A percentile compares a stretch with the other conserved stretches of the same genome.
Evolutionary conservation across 352 stramenopile species (phyloP).

Genomic region (Phytophthora tubulina): DNA sequence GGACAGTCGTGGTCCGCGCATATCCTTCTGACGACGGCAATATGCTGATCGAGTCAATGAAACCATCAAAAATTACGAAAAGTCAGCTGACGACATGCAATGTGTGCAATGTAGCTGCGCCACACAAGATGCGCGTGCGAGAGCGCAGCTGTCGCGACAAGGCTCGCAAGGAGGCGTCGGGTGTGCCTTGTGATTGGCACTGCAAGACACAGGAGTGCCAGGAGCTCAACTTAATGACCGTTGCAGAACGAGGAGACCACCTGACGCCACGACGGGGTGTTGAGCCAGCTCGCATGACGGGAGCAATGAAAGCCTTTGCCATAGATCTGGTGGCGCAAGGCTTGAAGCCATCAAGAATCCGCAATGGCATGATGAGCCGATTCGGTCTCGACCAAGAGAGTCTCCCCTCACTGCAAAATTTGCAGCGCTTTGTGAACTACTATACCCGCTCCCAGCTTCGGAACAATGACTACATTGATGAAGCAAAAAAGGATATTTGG

Average conservation of each 20-base stretch:
- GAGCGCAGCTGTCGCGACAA: neutral
- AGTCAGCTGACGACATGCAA: neutral
- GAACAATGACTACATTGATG: constrained; percentile 1
- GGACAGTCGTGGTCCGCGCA: neutral
- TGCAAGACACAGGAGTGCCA: constrained; percentile 3
- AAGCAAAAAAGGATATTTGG: constrained; percentile 6
- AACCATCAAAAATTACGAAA: constrained; percentile 10
- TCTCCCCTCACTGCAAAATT: neutral
- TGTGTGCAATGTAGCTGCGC: constrained; percentile 8
- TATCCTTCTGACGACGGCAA: constrained; percentile 4
- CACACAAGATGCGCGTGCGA: constrained; percentile 10
- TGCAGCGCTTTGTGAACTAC: constrained; percentile 15
- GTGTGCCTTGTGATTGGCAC: neutral
- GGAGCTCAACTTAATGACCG: neutral
- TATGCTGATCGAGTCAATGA: constrained; percentile 15
- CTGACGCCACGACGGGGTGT: neutral
- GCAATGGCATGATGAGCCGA: constrained; percentile 3
- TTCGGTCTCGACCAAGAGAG: constrained; percentile 3
- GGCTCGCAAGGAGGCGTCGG: constrained; percentile 1
- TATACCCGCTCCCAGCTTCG: neutral
- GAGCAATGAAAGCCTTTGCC: constrained; percentile 1
- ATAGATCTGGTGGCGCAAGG: neutral
- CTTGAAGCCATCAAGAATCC: neutral
- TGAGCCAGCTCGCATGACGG: neutral
- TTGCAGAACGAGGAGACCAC: neutral